phyloP scores from a whole-genome alignment of 805 yeast genomes.

The Metschnikowia arizonensis region DNA sequence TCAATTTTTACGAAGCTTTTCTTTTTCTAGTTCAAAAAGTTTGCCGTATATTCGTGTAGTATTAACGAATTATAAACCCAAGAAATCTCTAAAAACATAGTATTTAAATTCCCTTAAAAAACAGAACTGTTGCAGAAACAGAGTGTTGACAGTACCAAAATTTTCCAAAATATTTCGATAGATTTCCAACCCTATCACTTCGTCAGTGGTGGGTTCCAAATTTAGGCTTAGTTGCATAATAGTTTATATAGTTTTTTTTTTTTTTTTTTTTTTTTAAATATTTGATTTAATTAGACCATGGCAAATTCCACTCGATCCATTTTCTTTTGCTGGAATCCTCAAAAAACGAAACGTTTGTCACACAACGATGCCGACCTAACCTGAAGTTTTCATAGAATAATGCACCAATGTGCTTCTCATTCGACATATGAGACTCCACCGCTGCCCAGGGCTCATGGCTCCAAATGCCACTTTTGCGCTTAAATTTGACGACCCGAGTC shows the following conservation, averaged over 20 bases:
- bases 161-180: too few relatives aligned
- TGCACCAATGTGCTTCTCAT: conserved; percentile 14
- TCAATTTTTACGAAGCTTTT: background rate
- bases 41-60: background rate
- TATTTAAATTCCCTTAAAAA: too few relatives aligned
- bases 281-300: conserved; percentile 1
- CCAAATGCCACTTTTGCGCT: conserved; percentile 2
- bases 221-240: too few relatives aligned
- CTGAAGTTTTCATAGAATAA: conserved; percentile 11
- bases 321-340: conserved; percentile 9
- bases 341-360: conserved; percentile 13
- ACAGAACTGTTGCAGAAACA: too few relatives aligned
- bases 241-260: too few relatives aligned
- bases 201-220: too few relatives aligned
- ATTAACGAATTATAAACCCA: background rate
- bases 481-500: conserved; percentile 9
- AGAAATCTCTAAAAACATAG: too few relatives aligned
- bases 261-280: too few relatives aligned
- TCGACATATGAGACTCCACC: conserved; percentile 8
- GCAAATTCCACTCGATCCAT: conserved; percentile 12
- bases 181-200: too few relatives aligned
- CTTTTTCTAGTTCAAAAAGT: background rate
- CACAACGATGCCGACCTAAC: conserved; percentile 16
- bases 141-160: too few relatives aligned
- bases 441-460: conserved; percentile 9